These are phyloP conservation scores for Kalanchoe fedtschenkoi DNA, from an alignment of 164 flowering plant genomes.

Conservation along the genomic window DNA sequence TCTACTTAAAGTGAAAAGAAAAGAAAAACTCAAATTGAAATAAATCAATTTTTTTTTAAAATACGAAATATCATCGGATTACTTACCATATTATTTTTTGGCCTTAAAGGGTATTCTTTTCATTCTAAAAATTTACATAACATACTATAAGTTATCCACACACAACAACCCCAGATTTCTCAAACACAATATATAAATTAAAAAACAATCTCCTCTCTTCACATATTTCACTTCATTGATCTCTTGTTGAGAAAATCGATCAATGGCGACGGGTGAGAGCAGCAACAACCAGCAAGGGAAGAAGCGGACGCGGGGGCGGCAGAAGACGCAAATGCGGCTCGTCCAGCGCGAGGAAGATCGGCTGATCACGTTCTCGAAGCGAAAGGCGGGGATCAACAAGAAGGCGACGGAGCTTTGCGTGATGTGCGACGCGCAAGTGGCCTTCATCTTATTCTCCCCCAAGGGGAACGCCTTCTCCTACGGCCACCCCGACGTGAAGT, in stretches of 20 bases:
- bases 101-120: background rate
- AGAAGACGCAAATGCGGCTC: background rate
- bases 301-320: background rate
- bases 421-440: background rate
- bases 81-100: background rate
- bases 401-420: background rate
- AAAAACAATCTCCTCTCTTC: no score
- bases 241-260: background rate
- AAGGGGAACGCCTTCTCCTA: background rate
- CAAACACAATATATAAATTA: slow-evolving; percentile 1
- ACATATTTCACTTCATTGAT: no score
- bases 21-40: background rate
- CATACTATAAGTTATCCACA: background rate
- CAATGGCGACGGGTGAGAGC: slow-evolving; percentile 2
- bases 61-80: background rate
- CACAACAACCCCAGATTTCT: slow-evolving; percentile 3
- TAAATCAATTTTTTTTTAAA: background rate
- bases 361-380: background rate
- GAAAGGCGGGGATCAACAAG: background rate
- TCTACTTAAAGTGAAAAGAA: background rate
- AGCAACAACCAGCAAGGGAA: background rate
- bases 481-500: background rate
- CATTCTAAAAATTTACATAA: background rate
- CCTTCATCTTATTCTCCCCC: background rate
- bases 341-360: background rate